Percentiles rank a stretch among this genome's conserved stretches.
phyloP scores from a whole-genome alignment of 2,329 filamentous ascomycete genomes.

The Didymella lethalis region DNA sequence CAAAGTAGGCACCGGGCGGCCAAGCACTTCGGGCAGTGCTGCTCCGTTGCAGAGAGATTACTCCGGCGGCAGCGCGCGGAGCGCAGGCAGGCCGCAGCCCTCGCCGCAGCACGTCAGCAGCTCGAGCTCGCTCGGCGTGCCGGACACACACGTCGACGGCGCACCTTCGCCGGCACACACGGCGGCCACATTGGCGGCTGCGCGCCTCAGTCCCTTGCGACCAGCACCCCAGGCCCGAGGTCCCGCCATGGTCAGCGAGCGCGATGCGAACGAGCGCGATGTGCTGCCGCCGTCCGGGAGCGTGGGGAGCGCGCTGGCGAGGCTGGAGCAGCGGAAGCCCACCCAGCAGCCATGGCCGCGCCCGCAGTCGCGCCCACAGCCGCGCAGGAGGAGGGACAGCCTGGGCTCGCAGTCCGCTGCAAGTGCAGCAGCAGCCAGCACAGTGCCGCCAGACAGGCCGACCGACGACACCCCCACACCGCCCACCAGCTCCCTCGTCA shows the following conservation, averaged over 20 bases:
- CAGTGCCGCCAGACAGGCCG: constrained; percentile 35
- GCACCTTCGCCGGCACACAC: constrained; percentile 64
- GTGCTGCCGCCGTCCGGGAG: constrained; percentile 44
- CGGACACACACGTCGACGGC: constrained; percentile 38
- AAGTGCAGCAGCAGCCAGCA: constrained; percentile 24
- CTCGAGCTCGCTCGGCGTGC: constrained; percentile 43
- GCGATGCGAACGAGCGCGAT: constrained; percentile 38
- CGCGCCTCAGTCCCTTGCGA: constrained; percentile 62
- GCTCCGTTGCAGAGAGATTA: constrained; percentile 40
- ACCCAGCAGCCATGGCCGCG: constrained; percentile 24
- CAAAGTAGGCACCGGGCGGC: constrained; percentile 47
- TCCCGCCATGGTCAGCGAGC: constrained; percentile 31
- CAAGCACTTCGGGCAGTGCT: constrained; percentile 23
- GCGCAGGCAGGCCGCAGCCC: constrained; percentile 30
- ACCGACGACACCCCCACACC: constrained; percentile 67
- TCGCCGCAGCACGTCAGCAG: constrained; percentile 39
- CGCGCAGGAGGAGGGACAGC: constrained; percentile 29
- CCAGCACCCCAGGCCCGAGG: constrained; percentile 28
- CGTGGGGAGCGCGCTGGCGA: constrained; percentile 45
- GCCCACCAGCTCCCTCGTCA: constrained; percentile 70
- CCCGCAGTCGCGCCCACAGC: constrained; percentile 25
- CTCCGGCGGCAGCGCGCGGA: constrained; percentile 43
- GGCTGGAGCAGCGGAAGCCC: constrained; percentile 36
- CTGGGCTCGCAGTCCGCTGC: constrained; percentile 25
- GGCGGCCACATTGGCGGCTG: constrained; percentile 69